A percentile compares a stretch with the other conserved stretches of the same genome.
These are phyloP conservation scores for Geosmithia putterillii DNA, from an alignment of 2,329 filamentous ascomycete species.

Conservation along the genomic window DNA sequence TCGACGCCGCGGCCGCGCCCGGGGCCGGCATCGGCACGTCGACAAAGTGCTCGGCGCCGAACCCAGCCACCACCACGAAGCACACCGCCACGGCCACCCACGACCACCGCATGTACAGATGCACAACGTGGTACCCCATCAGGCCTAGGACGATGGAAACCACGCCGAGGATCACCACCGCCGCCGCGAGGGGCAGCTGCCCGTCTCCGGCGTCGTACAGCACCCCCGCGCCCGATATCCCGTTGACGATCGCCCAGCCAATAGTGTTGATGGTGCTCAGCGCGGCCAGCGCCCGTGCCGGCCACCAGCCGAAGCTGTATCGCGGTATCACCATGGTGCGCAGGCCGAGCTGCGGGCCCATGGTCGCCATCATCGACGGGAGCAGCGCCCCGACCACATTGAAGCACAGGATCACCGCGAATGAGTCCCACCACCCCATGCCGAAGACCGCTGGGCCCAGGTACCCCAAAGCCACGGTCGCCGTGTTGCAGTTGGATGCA, in stretches of 20 bases:
- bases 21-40: not conserved
- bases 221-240: slow-evolving; percentile 64
- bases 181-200: slow-evolving; percentile 53
- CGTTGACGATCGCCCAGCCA: slow-evolving; percentile 64
- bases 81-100: slow-evolving; percentile 64
- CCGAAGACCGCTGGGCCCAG: not conserved
- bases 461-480: not conserved
- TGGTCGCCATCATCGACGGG: slow-evolving; percentile 12
- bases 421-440: not conserved
- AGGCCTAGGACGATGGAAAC: slow-evolving; percentile 56
- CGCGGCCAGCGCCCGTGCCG: slow-evolving; percentile 51
- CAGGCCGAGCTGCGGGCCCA: slow-evolving; percentile 58
- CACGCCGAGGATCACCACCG: slow-evolving; percentile 59
- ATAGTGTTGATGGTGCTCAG: slow-evolving; percentile 58
- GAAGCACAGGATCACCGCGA: not conserved
- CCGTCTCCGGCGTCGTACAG: slow-evolving; percentile 55
- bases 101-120: slow-evolving; percentile 60
- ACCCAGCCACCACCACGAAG: slow-evolving; percentile 56
- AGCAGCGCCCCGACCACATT: not conserved
- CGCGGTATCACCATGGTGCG: slow-evolving; percentile 65
- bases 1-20: not conserved
- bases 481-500: not conserved
- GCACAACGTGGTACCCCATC: slow-evolving; percentile 66
- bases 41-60: not conserved
- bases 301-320: slow-evolving; percentile 60